Evolutionary conservation across 106 monocot genomes (phyloP).

Genomic region (Dendrobium catenatum): DNA sequence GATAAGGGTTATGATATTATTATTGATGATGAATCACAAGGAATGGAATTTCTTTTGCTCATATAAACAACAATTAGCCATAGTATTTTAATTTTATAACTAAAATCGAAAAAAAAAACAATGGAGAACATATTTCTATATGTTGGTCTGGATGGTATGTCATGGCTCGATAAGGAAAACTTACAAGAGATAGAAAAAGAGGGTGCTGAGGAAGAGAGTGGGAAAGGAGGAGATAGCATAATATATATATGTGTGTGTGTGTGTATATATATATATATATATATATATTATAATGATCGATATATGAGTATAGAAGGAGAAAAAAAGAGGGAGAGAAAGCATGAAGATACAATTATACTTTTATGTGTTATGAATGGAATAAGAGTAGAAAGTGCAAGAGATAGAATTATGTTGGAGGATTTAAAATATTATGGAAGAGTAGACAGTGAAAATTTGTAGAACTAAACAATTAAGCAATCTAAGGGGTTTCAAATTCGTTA

Average conservation of each 20-base stretch:
- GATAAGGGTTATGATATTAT: too few relatives aligned
- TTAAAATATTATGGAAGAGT: not conserved
- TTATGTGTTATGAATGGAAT: too few relatives aligned
- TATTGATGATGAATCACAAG: too few relatives aligned
- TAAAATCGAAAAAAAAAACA: not conserved
- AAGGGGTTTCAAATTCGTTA: not conserved
- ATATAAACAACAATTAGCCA: too few relatives aligned
- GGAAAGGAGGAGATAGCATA: too few relatives aligned
- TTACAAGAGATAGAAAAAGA: not conserved
- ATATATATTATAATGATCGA: not conserved
- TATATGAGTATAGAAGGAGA: not conserved
- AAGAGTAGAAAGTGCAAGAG: not conserved
- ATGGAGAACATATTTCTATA: not conserved
- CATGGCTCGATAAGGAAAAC: not conserved
- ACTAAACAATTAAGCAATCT: not conserved
- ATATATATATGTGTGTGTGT: too few relatives aligned
- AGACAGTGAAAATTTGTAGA: not conserved
- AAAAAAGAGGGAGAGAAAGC: not conserved
- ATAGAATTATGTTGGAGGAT: not conserved
- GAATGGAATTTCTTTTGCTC: too few relatives aligned
- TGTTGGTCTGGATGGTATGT: not conserved
- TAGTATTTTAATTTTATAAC: not conserved
- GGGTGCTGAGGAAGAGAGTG: too few relatives aligned
- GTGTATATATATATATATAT: not conserved
- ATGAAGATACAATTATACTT: too few relatives aligned